A percentile compares a stretch with the other conserved stretches of the same genome.
These are phyloP conservation scores for Gliomastix tumulicola DNA, from an alignment of 2,329 filamentous ascomycete genomes.

Conservation along the genomic window DNA sequence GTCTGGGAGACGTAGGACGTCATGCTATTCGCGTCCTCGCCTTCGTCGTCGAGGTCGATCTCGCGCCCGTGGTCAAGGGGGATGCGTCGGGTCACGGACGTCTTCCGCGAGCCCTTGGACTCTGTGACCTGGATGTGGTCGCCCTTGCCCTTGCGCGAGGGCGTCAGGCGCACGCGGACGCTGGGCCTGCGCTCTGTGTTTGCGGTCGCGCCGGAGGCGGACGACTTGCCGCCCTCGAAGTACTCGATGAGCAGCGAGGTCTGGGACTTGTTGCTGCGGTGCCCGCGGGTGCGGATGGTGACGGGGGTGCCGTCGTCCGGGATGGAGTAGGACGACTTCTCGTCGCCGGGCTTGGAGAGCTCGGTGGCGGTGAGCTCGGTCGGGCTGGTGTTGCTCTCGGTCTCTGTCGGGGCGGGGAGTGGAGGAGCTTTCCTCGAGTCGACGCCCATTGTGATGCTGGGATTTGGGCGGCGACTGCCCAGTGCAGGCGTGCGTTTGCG, in stretches of 20 bases:
- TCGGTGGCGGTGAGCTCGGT: slow-evolving; percentile 59
- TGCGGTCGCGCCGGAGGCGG: slow-evolving; percentile 30
- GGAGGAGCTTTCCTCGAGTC: slow-evolving; percentile 54
- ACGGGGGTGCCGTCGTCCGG: slow-evolving; percentile 86
- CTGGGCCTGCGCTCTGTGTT: slow-evolving; percentile 68
- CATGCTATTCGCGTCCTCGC: slow-evolving; percentile 59
- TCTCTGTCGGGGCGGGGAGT: slow-evolving; percentile 73
- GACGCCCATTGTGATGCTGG: slow-evolving; percentile 36
- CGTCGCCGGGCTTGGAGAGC: slow-evolving; percentile 60
- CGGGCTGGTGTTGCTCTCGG: slow-evolving; percentile 57
- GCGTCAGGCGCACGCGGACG: slow-evolving; percentile 72
- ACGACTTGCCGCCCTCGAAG: slow-evolving; percentile 71
- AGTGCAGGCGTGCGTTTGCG: no score
- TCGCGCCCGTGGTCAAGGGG: slow-evolving; percentile 31
- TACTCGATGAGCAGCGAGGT: slow-evolving; percentile 92
- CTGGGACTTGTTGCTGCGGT: slow-evolving; percentile 60
- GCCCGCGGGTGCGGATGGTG: slow-evolving; percentile 75
- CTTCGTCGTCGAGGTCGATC: slow-evolving; percentile 31
- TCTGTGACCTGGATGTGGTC: slow-evolving; percentile 86
- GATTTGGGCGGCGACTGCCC: background rate
- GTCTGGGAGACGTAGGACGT: slow-evolving; percentile 72
- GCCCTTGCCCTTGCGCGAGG: slow-evolving; percentile 61
- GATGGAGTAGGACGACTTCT: slow-evolving; percentile 70
- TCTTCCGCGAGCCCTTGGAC: slow-evolving; percentile 64
- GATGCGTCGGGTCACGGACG: slow-evolving; percentile 48